Conservation (phyloP, 768 basidiomycete species). For the Terana coerulea region DNA sequence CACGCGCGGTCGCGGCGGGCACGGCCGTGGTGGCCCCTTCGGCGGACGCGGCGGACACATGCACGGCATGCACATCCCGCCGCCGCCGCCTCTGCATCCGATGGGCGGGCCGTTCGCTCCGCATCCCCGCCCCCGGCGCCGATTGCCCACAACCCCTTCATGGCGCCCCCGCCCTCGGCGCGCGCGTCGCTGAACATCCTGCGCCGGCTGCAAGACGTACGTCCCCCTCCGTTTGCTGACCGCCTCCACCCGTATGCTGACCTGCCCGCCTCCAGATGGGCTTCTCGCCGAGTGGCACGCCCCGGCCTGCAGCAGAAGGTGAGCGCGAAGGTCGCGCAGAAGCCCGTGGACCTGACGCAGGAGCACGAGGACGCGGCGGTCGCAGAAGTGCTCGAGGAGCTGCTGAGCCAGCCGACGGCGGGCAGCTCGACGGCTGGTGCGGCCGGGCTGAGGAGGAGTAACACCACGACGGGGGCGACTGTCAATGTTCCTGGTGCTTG, state of each 20-base stretch:
- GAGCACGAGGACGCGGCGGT: slow-evolving; percentile 24
- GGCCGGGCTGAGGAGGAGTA: slow-evolving; percentile 4
- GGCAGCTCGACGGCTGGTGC: not conserved
- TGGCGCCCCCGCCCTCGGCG: not conserved
- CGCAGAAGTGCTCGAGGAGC: slow-evolving; percentile 24
- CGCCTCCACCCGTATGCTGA: slow-evolving; percentile 33
- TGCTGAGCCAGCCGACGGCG: slow-evolving; percentile 15
- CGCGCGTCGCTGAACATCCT: slow-evolving; percentile 40
- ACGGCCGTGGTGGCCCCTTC: slow-evolving; percentile 31
- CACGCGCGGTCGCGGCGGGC: slow-evolving; percentile 22
- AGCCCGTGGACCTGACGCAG: slow-evolving; percentile 1
- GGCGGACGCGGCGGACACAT: slow-evolving; percentile 26
- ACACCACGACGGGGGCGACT: not conserved
- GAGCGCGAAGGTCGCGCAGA: slow-evolving; percentile 14
- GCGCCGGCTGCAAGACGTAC: slow-evolving; percentile 59
- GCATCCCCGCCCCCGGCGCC: not conserved
- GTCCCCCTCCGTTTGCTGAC: slow-evolving; percentile 23
- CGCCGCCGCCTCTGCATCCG: not conserved
- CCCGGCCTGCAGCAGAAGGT: slow-evolving; percentile 53
- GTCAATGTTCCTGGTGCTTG: slow-evolving; percentile 5
- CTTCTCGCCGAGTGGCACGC: slow-evolving; percentile 24
- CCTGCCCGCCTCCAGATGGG: slow-evolving; percentile 18
- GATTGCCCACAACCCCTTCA: slow-evolving; percentile 3
- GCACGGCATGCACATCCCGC: not conserved
- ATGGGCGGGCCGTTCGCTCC: not conserved